Percentiles rank a stretch among this genome's conserved stretches.
Evolutionary conservation across 1,284 basidiomycete species (phyloP).

Genomic region (Sanghuangporus sanghuang): DNA sequence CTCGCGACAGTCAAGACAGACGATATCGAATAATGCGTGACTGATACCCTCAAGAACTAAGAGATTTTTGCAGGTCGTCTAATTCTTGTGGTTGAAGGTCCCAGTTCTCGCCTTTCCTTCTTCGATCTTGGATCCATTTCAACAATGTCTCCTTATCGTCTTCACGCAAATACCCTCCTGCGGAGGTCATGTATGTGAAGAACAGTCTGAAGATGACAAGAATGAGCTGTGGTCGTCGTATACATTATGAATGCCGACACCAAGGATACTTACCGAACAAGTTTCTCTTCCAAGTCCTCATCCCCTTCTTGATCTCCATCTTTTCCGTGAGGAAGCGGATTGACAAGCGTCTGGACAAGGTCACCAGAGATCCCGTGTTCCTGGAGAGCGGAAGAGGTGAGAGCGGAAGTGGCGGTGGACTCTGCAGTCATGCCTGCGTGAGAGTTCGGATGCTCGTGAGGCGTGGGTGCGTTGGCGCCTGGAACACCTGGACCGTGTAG

Average conservation of each 20-base stretch:
- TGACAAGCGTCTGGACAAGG: constrained; percentile 40
- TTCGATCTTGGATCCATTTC: constrained; percentile 26
- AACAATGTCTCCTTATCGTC: constrained; percentile 39
- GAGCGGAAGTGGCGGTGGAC: constrained; percentile 43
- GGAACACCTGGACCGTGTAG: constrained; percentile 19
- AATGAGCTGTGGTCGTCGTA: not conserved
- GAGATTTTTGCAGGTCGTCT: constrained; percentile 22
- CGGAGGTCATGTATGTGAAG: constrained; percentile 47
- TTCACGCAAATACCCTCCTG: constrained; percentile 36
- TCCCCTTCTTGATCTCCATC: constrained; percentile 72
- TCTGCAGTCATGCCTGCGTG: constrained; percentile 55
- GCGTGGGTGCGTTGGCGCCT: constrained; percentile 16
- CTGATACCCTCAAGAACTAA: not conserved
- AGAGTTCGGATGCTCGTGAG: constrained; percentile 59
- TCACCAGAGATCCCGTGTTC: constrained; percentile 38
- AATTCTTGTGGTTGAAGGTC: constrained; percentile 27
- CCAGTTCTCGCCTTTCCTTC: constrained; percentile 21
- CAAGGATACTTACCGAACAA: constrained; percentile 46
- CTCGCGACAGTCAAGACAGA: not conserved
- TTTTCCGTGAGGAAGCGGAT: constrained; percentile 56
- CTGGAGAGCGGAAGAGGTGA: constrained; percentile 45
- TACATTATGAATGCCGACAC: not conserved
- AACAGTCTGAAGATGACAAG: constrained; percentile 37
- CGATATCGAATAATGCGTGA: not conserved
- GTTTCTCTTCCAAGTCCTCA: constrained; percentile 78